A percentile compares a stretch with the other conserved stretches of the same genome.
phyloP scores from a whole-genome alignment of 1,139 yeast genomes.

The Taiozyma onychis region DNA sequence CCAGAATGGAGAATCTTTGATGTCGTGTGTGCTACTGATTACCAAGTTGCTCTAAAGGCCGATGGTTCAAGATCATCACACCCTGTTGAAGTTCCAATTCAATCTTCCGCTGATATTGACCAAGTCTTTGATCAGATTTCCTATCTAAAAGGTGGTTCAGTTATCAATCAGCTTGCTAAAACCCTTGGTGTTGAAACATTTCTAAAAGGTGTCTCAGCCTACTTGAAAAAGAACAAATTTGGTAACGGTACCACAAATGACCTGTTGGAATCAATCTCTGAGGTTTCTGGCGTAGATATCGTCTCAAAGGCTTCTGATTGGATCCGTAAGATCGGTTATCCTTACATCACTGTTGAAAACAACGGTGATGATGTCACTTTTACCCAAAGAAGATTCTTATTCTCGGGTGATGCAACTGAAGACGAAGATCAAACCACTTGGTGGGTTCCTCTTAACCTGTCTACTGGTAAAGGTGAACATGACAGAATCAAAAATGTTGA shows the following conservation, averaged over 20 bases:
- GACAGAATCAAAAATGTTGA: constrained; percentile 30
- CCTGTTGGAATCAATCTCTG: constrained; percentile 52
- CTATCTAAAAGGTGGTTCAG: constrained; percentile 76
- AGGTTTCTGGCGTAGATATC: constrained; percentile 51
- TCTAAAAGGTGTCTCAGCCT: constrained; percentile 70
- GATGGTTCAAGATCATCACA: constrained; percentile 79
- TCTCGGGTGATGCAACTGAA: constrained; percentile 47
- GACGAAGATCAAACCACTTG: constrained; percentile 49
- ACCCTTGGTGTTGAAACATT: constrained; percentile 72
- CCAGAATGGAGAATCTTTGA: constrained; percentile 90
- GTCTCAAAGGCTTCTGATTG: constrained; percentile 49
- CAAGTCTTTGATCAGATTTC: constrained; percentile 87
- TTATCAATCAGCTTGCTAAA: constrained; percentile 71
- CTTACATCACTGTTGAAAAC: constrained; percentile 43
- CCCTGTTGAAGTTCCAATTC: constrained; percentile 83
- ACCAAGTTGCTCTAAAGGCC: constrained; percentile 63
- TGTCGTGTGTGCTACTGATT: constrained; percentile 59
- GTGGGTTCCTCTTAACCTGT: constrained; percentile 67
- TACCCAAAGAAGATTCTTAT: constrained; percentile 50
- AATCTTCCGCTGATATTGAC: constrained; percentile 75
- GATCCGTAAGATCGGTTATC: constrained; percentile 64
- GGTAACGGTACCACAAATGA: constrained; percentile 58
- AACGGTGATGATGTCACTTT: constrained; percentile 31
- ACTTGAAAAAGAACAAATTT: constrained; percentile 60
- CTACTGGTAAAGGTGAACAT: constrained; percentile 26